Conservation (phyloP, 2,329 filamentous ascomycete genomes). For the Trichoderma hamatum region DNA sequence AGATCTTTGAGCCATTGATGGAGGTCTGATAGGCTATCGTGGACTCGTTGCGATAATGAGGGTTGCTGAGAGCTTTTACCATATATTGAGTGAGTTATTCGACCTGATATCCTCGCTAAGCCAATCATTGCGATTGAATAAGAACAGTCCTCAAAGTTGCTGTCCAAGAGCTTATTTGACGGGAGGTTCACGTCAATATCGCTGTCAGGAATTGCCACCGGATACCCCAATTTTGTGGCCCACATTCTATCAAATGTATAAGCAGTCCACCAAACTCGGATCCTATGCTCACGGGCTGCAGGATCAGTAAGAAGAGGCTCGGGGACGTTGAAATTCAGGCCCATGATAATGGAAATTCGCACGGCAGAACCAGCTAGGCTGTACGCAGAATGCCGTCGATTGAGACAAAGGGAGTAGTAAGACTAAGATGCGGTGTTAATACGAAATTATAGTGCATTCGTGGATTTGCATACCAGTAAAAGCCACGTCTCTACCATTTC, state of each 20-base stretch:
- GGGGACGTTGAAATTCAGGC: slow-evolving; percentile 46
- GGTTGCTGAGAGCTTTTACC: not conserved
- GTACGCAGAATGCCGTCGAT: slow-evolving; percentile 50
- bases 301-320: slow-evolving; percentile 46
- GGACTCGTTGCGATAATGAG: not conserved
- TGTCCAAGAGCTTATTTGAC: not conserved
- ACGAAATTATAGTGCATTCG: not conserved
- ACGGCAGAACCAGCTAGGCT: slow-evolving; percentile 49
- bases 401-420: slow-evolving; percentile 49
- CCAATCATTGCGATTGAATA: not conserved
- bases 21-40: not conserved
- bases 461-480: slow-evolving; percentile 43
- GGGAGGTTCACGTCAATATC: not conserved
- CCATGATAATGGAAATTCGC: slow-evolving; percentile 48
- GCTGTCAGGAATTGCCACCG: slow-evolving; percentile 50
- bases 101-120: not conserved
- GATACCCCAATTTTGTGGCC: slow-evolving; percentile 52
- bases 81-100: not conserved
- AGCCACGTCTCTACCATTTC: slow-evolving; percentile 49
- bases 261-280: slow-evolving; percentile 48
- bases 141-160: not conserved
- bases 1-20: not conserved
- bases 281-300: slow-evolving; percentile 44
- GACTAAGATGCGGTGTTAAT: slow-evolving; percentile 36
- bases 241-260: slow-evolving; percentile 52